Conservation (phyloP, 179 eudicot genomes). For the Spinacia oleracea region DNA sequence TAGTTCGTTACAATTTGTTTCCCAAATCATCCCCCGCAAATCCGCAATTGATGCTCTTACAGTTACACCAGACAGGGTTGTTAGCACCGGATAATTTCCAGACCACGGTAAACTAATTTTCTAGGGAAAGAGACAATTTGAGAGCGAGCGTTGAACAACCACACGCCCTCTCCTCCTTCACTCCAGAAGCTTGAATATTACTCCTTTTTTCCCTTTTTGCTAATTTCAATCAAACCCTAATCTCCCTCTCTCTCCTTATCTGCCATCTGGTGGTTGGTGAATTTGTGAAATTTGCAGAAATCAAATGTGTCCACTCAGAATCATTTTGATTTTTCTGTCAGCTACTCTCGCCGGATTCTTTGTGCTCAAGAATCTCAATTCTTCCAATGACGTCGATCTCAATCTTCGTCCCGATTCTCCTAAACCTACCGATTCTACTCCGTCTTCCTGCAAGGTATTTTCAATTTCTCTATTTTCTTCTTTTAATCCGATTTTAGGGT, state of each 20-base stretch:
- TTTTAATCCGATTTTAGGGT: not conserved
- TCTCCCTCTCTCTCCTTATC: not conserved
- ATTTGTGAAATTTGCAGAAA: not conserved
- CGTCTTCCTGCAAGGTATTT: constrained; percentile 9
- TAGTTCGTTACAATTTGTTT: too few relatives aligned
- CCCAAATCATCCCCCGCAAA: not conserved
- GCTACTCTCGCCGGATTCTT: constrained; percentile 18
- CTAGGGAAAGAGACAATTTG: not conserved
- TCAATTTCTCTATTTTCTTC: not conserved
- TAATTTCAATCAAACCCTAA: not conserved
- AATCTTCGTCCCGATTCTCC: constrained; percentile 12
- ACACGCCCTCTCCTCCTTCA: not conserved
- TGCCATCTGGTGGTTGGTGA: not conserved
- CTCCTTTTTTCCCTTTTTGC: not conserved
- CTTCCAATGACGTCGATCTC: not conserved
- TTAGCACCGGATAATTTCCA: not conserved
- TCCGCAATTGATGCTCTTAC: not conserved
- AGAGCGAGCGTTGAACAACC: not conserved
- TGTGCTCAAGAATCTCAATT: constrained; percentile 19
- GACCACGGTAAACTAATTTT: not conserved
- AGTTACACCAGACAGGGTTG: not conserved
- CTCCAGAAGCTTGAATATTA: not conserved
- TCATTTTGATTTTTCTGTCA: constrained; percentile 11
- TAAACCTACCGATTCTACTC: not conserved
- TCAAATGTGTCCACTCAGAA: constrained; percentile 15